Base-by-base conservation (phyloP, 345 rosid genomes). In the Microcos paniculata region DNA sequence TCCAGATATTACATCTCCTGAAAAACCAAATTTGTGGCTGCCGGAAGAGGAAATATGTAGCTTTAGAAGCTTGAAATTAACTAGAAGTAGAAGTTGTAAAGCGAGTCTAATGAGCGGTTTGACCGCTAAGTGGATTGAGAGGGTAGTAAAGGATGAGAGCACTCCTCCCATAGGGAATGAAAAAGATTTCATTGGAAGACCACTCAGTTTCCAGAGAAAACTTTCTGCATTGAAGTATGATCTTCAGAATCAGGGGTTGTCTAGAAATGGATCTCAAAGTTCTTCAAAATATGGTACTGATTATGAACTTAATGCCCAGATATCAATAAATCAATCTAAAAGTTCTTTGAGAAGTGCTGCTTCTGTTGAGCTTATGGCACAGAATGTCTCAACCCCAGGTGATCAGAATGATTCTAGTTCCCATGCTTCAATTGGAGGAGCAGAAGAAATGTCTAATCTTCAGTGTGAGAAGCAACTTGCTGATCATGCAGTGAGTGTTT, bases 31-130 rank as follows among this genome's bases (percentile, higher is more conserved):
- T 78, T 73, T 79, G 70, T 76, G 82, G 84, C 63, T 58, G 59
- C 69, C 45, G 48, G 87, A 82, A 70, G 86, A 83, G 78, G 87
- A 82, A 63, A 57, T 83, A 26, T 76, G 73, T 58, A 76, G 75
- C 31, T 74, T 81, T 33, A 68, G 76, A 73, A 86, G 84, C 81
- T 82, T 82, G 80, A 85, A 81, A 75, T 80, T 92, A 68, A 56
- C 52, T 15, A 87, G 88, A 73, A 94, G 97, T 82, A 91, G 72
- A 80, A 94, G 98, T 80, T 90, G 91, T 82, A 81, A 83, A 77
- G 90, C 90, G 46, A 87, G 84, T 75, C 66, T 92, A 9, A 70
- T 74, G 65, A 59, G 61, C 68, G 80, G 57, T 68, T 77, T 70
- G 68, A 74, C 88, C 24, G 63, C 72, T 2, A 23, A 72, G 58